These are phyloP conservation scores for Podila minutissima DNA, from an alignment of 192 early-diverging fungal genomes.

Conservation along the genomic window DNA sequence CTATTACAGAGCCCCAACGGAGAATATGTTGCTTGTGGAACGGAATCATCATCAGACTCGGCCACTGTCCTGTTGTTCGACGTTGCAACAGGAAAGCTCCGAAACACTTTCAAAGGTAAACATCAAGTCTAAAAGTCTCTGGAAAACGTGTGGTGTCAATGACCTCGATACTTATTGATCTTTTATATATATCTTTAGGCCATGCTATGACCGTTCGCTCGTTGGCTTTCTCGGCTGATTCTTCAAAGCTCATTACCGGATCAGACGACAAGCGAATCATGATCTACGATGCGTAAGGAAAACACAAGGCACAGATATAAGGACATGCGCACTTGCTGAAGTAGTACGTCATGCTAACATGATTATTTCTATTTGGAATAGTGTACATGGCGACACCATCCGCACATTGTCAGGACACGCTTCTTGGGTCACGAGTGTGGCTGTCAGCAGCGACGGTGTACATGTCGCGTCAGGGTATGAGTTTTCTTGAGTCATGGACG, in stretches of 20 bases:
- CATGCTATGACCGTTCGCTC: constrained; percentile 82
- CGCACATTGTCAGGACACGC: constrained; percentile 80
- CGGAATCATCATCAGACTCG: constrained; percentile 65
- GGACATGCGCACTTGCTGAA: not conserved
- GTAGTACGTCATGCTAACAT: constrained; percentile 14
- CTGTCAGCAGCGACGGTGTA: constrained; percentile 67
- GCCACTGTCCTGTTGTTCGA: constrained; percentile 78
- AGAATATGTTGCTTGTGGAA: constrained; percentile 75
- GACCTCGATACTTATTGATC: not conserved
- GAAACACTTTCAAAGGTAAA: constrained; percentile 66
- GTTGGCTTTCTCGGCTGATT: constrained; percentile 80
- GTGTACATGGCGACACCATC: constrained; percentile 79
- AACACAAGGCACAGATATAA: too few relatives aligned
- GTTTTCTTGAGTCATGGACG: not conserved
- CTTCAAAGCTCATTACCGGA: constrained; percentile 70
- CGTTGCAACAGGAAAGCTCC: constrained; percentile 71
- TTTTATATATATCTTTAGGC: constrained; percentile 49
- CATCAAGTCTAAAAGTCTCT: not conserved
- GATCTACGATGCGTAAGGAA: constrained; percentile 49
- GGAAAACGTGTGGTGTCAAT: not conserved
- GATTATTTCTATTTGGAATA: constrained; percentile 62
- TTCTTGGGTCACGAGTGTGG: constrained; percentile 83
- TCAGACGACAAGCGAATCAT: constrained; percentile 87
- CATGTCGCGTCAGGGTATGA: constrained; percentile 69
- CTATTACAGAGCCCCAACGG: constrained; percentile 77